Evolutionary conservation across 441 rosid genomes (phyloP).

Genomic region (Isatis lusitanica): DNA sequence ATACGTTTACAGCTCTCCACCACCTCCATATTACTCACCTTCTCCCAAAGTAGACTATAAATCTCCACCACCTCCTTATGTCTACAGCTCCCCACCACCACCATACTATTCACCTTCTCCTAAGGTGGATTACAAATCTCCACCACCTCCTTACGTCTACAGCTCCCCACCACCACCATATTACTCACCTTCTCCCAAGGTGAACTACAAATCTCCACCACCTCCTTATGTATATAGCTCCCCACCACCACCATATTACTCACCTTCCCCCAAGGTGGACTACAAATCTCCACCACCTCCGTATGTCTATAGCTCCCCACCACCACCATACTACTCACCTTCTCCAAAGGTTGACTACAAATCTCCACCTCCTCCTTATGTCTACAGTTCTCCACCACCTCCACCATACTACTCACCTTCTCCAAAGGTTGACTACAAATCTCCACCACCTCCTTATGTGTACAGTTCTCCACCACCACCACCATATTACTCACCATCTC

Average conservation of each 20-base stretch:
- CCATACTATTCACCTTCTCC: background rate
- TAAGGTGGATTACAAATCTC: background rate
- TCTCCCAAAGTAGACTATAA: background rate
- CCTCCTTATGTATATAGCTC: background rate
- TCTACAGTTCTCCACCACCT: conserved; percentile 10
- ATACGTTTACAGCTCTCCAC: background rate
- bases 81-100: conserved; percentile 1
- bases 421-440: background rate
- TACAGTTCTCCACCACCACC: background rate
- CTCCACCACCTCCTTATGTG: background rate
- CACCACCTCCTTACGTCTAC: background rate
- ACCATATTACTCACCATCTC: background rate
- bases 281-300: conserved; percentile 20
- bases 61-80: conserved; percentile 5
- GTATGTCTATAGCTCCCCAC: background rate
- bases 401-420: conserved; percentile 6
- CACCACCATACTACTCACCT: conserved; percentile 16
- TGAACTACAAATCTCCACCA: background rate
- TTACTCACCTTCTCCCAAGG: background rate
- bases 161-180: conserved; percentile 5
- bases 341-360: background rate
- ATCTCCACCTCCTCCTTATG: background rate
- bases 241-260: background rate
- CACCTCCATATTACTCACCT: background rate
- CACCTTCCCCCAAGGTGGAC: background rate